These are phyloP conservation scores for Pyrenophora seminiperda DNA, from an alignment of 2,329 filamentous ascomycete species.

Conservation along the genomic window DNA sequence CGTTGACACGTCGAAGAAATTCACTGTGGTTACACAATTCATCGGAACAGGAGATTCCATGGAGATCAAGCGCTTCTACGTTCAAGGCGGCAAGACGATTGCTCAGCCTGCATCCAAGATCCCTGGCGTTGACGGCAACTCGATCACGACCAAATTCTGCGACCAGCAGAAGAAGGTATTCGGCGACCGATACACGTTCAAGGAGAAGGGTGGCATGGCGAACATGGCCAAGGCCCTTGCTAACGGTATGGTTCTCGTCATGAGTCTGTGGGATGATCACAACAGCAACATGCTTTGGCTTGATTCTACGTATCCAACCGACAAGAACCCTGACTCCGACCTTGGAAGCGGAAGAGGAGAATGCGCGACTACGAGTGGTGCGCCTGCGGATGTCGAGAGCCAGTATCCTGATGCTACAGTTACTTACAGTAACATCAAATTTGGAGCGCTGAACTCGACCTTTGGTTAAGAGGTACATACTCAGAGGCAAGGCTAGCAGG, in stretches of 20 bases:
- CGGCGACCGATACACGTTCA: conserved; percentile 54
- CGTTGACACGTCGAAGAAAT: conserved; percentile 48
- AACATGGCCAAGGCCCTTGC: conserved; percentile 61
- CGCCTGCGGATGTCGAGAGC: conserved; percentile 37
- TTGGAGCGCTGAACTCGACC: conserved; percentile 38
- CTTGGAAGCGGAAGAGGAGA: conserved; percentile 42
- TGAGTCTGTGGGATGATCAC: conserved; percentile 69
- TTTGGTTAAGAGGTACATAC: conserved; percentile 18
- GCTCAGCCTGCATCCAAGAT: conserved; percentile 52
- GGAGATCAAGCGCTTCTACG: conserved; percentile 55
- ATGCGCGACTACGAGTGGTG: conserved; percentile 33
- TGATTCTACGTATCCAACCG: conserved; percentile 65
- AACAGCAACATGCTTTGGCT: conserved; percentile 74
- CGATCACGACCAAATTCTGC: conserved; percentile 40
- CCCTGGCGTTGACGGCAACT: conserved; percentile 50
- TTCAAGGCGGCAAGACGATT: conserved; percentile 56
- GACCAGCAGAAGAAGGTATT: conserved; percentile 38
- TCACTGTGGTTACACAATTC: conserved; percentile 59
- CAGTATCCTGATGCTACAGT: conserved; percentile 29
- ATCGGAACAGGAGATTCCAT: conserved; percentile 47
- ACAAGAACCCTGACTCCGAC: conserved; percentile 30
- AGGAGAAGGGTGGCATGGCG: conserved; percentile 60
- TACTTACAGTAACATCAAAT: conserved; percentile 39
- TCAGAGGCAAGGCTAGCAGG: too few relatives aligned
- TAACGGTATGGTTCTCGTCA: conserved; percentile 66